These are phyloP conservation scores for Pittosporum tobira DNA, from an alignment of 129 eudicot species.

Conservation along the genomic window DNA sequence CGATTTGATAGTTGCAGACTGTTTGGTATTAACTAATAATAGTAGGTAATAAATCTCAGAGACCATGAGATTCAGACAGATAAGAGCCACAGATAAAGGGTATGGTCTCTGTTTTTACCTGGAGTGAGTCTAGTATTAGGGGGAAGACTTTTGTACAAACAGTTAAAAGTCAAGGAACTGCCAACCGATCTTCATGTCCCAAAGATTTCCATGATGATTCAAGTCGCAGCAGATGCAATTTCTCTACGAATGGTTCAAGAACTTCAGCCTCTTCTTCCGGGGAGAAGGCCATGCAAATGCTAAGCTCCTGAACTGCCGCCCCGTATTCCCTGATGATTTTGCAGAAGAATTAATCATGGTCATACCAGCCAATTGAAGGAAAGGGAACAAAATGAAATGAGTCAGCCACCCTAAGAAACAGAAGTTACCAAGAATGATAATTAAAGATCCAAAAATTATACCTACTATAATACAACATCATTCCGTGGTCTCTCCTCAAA, in stretches of 20 bases:
- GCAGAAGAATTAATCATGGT: neutral
- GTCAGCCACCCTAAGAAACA: neutral
- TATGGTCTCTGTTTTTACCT: neutral
- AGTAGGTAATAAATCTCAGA: no score
- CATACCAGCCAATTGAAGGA: neutral
- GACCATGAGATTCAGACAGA: neutral
- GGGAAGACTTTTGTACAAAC: constrained; percentile 7
- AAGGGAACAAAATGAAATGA: neutral
- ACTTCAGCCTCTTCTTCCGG: constrained; percentile 90
- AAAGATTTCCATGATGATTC: constrained; percentile 67
- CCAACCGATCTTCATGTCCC: constrained; percentile 47
- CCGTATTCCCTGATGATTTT: constrained; percentile 57
- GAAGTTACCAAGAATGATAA: neutral
- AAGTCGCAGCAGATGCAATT: constrained; percentile 69
- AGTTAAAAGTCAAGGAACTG: constrained; percentile 31
- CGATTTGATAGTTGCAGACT: no score
- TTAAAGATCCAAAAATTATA: constrained; percentile 8
- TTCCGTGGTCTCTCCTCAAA: constrained; percentile 86
- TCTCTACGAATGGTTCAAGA: constrained; percentile 79
- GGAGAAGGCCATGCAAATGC: constrained; percentile 96
- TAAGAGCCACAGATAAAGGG: neutral
- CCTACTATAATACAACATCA: constrained; percentile 87
- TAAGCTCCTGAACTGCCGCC: constrained; percentile 88
- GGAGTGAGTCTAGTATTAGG: neutral
- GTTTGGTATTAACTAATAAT: no score